A percentile compares a stretch with the other conserved stretches of the same genome.
Evolutionary conservation across 2,329 filamentous ascomycete species (phyloP).

Genomic region (Penicillium sp.): DNA sequence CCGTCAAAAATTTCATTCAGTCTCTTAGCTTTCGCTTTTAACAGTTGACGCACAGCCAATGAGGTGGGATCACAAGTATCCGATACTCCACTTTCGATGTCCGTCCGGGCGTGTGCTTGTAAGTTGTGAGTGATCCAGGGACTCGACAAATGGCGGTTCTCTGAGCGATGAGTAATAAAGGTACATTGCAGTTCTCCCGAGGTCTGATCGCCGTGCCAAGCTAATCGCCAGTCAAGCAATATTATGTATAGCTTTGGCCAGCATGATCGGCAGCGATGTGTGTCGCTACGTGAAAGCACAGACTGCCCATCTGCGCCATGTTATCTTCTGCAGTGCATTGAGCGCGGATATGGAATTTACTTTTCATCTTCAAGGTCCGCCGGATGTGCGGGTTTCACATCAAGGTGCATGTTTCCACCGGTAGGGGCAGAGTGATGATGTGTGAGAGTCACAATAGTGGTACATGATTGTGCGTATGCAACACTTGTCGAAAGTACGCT

Average conservation of each 20-base stretch:
- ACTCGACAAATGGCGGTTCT: neutral
- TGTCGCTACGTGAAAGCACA: no score
- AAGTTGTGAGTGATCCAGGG: neutral
- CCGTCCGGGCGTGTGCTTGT: neutral
- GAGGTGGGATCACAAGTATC: neutral
- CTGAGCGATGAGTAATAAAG: neutral
- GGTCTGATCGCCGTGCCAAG: neutral
- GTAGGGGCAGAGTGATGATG: no score
- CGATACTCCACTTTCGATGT: neutral
- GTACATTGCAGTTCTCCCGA: neutral
- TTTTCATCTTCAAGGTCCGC: neutral
- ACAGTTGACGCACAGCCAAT: neutral
- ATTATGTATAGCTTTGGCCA: neutral
- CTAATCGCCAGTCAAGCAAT: conserved; percentile 6
- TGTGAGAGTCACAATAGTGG: no score
- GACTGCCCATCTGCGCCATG: neutral
- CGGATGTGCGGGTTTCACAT: neutral
- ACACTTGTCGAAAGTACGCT: no score
- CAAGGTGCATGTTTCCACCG: neutral
- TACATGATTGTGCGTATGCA: no score
- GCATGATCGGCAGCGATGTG: neutral
- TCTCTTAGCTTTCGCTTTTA: neutral
- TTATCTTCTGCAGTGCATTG: neutral
- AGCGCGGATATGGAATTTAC: neutral
- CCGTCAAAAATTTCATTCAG: neutral